A percentile compares a stretch with the other conserved stretches of the same genome.
These are phyloP conservation scores for Pythium folliculosum DNA, from an alignment of 352 stramenopile genomes.

Conservation along the genomic window DNA sequence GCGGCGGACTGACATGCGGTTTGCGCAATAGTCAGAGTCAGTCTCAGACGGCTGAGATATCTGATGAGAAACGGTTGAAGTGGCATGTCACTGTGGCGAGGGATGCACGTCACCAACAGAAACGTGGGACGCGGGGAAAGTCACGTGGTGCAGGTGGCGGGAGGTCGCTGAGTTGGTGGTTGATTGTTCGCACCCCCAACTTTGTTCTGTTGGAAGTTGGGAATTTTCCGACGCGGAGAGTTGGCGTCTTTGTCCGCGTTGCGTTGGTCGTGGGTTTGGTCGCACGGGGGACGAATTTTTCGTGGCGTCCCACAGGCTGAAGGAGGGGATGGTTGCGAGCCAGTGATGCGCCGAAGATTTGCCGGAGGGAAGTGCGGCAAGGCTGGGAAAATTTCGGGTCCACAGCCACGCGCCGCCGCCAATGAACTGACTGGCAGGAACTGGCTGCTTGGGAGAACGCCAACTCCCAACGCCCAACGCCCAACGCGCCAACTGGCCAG, in stretches of 20 bases:
- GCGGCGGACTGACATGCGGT: not conserved
- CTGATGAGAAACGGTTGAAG: not conserved
- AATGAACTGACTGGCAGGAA: not conserved
- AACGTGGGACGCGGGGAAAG: not conserved
- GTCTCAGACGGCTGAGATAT: not conserved
- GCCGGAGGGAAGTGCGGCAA: not conserved
- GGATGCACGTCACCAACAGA: not conserved
- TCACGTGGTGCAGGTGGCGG: not conserved
- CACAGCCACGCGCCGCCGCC: not conserved
- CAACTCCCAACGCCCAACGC: not conserved
- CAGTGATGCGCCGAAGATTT: not conserved
- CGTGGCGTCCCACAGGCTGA: not conserved
- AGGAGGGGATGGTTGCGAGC: not conserved
- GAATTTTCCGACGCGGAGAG: no score
- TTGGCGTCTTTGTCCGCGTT: no score
- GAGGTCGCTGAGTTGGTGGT: not conserved
- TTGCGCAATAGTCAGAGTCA: not conserved
- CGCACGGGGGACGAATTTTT: slow-evolving; percentile 4
- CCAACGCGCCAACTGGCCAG: not conserved
- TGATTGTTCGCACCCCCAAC: no score
- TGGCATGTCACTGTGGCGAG: not conserved
- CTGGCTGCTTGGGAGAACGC: not conserved
- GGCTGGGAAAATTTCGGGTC: slow-evolving; percentile 1
- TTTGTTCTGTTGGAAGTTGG: no score
- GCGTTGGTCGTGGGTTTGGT: not conserved